Base-by-base conservation (phyloP, 2,329 filamentous ascomycete genomes). In the Myotisia sp. region DNA sequence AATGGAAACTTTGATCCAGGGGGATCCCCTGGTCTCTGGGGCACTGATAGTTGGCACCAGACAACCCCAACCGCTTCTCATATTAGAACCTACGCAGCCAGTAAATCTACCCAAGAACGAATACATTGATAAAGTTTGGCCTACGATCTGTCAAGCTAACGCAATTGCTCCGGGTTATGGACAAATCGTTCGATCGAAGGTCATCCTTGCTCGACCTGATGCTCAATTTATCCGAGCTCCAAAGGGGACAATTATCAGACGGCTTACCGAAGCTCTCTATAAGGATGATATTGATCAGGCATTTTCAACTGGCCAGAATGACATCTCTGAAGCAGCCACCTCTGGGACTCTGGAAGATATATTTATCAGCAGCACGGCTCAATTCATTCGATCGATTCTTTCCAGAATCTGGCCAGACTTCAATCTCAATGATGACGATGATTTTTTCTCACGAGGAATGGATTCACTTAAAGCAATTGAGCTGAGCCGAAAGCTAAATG, bases 401-500 rank as follows among this genome's bases (percentile, higher is more conserved):
- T 9, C 9, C 13, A 14, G 18, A 12, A 4, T 29, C 18, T 29
- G 27, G 2, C 27, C 27, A 4, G 12, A 29, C 12, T 9, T 29
- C 5, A 18, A 29, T 6, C 27, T 29, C 5, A 10, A 29, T 16
- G 27, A 29, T 16, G 13, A 32, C 2, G 29, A 31, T n/a, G 38
- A 48, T 36, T 26, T 47, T 10, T 45, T 41, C 26, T 33, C 37
- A n/a, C 26, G 28, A 12, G 46, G 46, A 8, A 30, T 48, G n/a
- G 44, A 48, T 35, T 49, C 47, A 2, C 33, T 48, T 6, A 24
- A 17, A 13, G 30, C 14, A n/a, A n/a, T 24, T 5, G 30, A 29
- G 14, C 27, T 29, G 6, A 9, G 27, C 14, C 27, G 27, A 18
- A 29, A 29, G 18, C 16, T 29, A 18, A 29, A 18, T n/a, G 10